Evolutionary conservation across 129 eudicot genomes (phyloP).

Genomic region (Kitagawia praeruptora): DNA sequence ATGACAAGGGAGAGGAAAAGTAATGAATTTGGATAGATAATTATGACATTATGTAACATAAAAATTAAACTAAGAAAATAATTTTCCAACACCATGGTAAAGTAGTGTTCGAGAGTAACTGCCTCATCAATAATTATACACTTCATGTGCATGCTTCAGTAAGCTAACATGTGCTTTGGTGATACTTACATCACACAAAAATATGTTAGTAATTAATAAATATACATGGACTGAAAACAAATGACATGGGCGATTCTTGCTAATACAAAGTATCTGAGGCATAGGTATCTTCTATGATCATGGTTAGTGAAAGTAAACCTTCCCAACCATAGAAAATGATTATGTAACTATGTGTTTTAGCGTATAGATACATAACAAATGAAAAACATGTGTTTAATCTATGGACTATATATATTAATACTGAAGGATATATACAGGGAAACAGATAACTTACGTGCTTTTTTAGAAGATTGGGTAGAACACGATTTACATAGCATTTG

Average conservation of each 20-base stretch:
- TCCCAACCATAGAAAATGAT: neutral
- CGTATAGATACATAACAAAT: neutral
- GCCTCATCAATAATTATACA: neutral
- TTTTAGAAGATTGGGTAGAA: conserved; percentile 63
- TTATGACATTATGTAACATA: neutral
- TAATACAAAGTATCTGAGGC: neutral
- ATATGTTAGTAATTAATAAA: neutral
- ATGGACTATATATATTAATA: neutral
- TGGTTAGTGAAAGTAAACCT: neutral
- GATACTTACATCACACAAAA: neutral
- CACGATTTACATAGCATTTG: conserved; percentile 72
- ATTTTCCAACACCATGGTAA: neutral
- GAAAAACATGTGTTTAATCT: neutral
- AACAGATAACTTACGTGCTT: conserved; percentile 56
- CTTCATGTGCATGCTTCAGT: neutral
- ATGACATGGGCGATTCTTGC: neutral
- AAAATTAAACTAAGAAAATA: neutral
- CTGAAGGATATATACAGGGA: neutral
- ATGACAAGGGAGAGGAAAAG: neutral
- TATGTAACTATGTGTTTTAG: neutral
- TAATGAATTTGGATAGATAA: neutral
- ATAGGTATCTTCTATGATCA: neutral
- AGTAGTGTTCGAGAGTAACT: neutral
- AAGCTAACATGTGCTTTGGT: neutral
- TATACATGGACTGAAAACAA: neutral